Evolutionary conservation across 441 rosid species (phyloP).

Genomic region (Populus hybrid): DNA sequence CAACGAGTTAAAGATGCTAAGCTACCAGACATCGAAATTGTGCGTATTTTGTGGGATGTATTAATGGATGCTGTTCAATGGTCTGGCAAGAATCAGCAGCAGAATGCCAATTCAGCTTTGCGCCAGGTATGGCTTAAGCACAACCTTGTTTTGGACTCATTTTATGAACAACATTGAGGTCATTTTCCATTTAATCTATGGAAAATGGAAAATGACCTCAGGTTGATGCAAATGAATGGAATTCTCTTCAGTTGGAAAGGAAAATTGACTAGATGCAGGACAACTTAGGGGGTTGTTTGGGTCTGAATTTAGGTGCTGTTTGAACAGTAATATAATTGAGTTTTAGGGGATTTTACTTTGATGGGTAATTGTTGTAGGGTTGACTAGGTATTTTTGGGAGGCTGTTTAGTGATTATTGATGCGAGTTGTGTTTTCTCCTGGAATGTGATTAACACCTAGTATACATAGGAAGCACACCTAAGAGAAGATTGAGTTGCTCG

Average conservation of each 20-base stretch:
- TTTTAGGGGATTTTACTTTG: background rate
- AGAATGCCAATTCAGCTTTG: slow-evolving; percentile 84
- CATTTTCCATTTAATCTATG: background rate
- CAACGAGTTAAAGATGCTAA: too few relatives aligned
- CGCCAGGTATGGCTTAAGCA: slow-evolving; percentile 59
- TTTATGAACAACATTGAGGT: background rate
- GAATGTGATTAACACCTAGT: too few relatives aligned
- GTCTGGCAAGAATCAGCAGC: slow-evolving; percentile 99
- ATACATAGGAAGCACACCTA: background rate
- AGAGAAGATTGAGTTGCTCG: background rate
- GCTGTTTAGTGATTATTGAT: background rate
- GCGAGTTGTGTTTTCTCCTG: too few relatives aligned
- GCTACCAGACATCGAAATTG: too few relatives aligned
- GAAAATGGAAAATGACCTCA: background rate
- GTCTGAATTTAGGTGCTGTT: background rate
- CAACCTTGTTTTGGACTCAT: background rate
- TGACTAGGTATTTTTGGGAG: background rate
- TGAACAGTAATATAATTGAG: background rate
- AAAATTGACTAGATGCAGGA: background rate
- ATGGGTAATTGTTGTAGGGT: background rate
- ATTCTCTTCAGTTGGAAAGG: background rate
- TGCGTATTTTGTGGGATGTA: too few relatives aligned
- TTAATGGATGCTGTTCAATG: slow-evolving; percentile 99
- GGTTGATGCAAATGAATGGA: background rate
- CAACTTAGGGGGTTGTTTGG: background rate